Conservation (phyloP, 176 grass and related monocot genomes). For the Oryza officinalis region DNA sequence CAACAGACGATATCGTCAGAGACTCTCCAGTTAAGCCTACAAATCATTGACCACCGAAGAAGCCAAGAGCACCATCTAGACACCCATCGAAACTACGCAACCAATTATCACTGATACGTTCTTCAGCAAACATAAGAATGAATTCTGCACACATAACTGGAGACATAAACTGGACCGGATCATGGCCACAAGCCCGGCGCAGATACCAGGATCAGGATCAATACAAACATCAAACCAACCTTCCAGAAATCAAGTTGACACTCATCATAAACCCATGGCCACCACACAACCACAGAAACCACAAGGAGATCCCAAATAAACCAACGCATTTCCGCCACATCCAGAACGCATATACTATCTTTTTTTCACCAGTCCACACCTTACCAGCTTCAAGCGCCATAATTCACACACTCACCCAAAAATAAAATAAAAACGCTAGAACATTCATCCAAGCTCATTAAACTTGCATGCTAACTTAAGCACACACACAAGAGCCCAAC, state of each 20-base stretch:
- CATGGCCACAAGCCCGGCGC: background rate
- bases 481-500: background rate
- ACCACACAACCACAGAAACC: background rate
- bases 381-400: background rate
- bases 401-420: background rate
- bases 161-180: background rate
- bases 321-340: background rate
- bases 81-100: background rate
- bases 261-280: background rate
- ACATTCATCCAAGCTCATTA: background rate
- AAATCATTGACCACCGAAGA: background rate
- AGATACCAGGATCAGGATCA: background rate
- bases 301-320: background rate
- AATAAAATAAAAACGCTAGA: background rate
- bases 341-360: background rate
- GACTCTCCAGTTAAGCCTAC: background rate
- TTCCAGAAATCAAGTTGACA: background rate
- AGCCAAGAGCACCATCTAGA: background rate
- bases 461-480: background rate
- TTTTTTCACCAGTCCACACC: background rate
- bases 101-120: background rate
- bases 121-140: background rate
- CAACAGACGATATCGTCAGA: background rate
- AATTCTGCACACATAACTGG: background rate
- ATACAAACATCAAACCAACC: background rate